phyloP scores from a whole-genome alignment of 208 protist genomes.

The Willaertia magna region DNA sequence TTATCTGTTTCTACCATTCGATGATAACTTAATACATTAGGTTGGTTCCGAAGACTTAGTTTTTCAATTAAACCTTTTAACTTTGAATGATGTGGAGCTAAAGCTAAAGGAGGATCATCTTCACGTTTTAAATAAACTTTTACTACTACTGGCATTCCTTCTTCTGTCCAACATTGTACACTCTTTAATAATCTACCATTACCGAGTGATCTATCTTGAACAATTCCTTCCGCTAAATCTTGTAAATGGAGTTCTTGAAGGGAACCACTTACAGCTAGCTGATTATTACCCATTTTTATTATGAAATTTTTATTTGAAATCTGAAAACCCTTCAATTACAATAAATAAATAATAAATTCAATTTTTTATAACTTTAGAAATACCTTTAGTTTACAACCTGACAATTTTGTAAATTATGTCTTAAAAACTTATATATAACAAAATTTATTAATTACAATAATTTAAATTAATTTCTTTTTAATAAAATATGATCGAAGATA shows the following conservation, averaged over 20 bases:
- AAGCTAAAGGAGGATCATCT: neutral
- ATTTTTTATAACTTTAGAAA: too few species aligned
- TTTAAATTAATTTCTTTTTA: conserved; percentile 19
- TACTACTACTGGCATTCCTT: neutral
- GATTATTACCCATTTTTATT: conserved; percentile 11
- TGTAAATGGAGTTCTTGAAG: conserved; percentile 7
- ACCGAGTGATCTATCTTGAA: neutral
- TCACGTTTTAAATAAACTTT: conserved; percentile 5
- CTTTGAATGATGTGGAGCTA: neutral
- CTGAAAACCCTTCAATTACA: too few species aligned
- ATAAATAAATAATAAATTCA: too few species aligned
- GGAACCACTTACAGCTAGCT: neutral
- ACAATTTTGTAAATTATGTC: too few species aligned
- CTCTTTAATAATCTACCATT: neutral
- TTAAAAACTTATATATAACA: too few species aligned
- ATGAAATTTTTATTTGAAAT: too few species aligned
- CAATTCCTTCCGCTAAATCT: neutral
- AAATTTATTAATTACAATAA: neutral
- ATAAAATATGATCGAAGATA: conserved; percentile 12
- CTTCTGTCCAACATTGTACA: conserved; percentile 12
- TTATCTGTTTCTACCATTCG: conserved; percentile 10
- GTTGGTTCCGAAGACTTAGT: neutral
- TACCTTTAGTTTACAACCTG: too few species aligned
- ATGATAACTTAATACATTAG: neutral
- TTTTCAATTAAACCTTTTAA: neutral